Base-by-base conservation (phyloP, 306 rosid species). In the Echinosophora koreensis region DNA sequence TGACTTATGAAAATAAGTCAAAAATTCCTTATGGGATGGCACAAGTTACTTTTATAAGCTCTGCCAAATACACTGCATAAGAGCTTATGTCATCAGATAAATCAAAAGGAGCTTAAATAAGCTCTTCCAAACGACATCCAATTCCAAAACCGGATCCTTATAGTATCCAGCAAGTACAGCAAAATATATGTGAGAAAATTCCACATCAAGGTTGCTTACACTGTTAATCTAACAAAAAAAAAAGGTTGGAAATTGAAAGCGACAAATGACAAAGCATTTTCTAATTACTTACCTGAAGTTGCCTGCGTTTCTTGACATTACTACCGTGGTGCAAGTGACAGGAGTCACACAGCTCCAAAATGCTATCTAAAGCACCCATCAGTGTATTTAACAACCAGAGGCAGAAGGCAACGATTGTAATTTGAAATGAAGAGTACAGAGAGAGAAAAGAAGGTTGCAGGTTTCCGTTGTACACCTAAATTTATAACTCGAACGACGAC, bases 211-310 rank as follows among this genome's bases (percentile, higher is more conserved):
- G n/a, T n/a, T n/a, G n/a, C n/a, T n/a, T n/a, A n/a, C n/a, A n/a
- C n/a, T n/a, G n/a, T n/a, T n/a, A n/a, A n/a, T n/a, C n/a, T n/a
- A n/a, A n/a, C n/a, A 51, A 5, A 5, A 52, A 16, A 5, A 28
- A 17, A 55, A 1, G 28, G 5, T 58, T 18, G 3, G 42, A 60
- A 30, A 5, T 41, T 44, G 56, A 44, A 66, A 27, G 51, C 7
- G 2, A 46, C 5, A 66, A 9, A 69, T 18, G 51, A 66, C 3
- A 8, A 42, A 22, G 54, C 5, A 38, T 0, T 35, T 4, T 42
- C 1, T 44, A 9, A 8, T 14, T 61, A 91, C 97, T 14, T 61
- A 91, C 97, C 97, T 89, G 92, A 49, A 82, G 64, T 42, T 89
- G 90, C 86, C 27, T 91, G 82, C 83, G 83, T n/a, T 69, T 67